Conservation (phyloP, 192 early-diverging fungal genomes). For the Podila epigama region DNA sequence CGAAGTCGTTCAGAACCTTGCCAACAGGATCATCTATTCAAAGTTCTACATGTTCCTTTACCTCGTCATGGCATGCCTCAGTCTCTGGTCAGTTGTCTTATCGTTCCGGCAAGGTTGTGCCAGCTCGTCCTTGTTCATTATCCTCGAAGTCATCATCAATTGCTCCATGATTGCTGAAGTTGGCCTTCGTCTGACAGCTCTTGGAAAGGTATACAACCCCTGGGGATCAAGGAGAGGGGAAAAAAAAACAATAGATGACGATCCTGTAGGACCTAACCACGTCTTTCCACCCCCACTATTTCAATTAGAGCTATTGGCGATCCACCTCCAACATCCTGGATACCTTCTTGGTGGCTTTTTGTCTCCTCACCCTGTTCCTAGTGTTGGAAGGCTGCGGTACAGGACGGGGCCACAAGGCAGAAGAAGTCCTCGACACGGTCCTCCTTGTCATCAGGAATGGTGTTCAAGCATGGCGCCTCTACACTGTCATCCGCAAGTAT, state of each 20-base stretch:
- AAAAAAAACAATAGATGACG: not conserved
- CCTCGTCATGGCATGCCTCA: conserved; percentile 58
- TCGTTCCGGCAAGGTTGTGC: conserved; percentile 41
- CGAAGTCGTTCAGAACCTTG: conserved; percentile 63
- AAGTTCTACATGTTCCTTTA: conserved; percentile 65
- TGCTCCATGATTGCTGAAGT: conserved; percentile 81
- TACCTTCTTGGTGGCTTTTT: conserved; percentile 71
- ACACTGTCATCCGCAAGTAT: conserved; percentile 72
- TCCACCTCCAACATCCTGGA: conserved; percentile 81
- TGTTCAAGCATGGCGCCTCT: conserved; percentile 69
- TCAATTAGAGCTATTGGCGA: conserved; percentile 58
- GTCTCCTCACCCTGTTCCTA: conserved; percentile 71
- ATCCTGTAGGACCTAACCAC: not conserved
- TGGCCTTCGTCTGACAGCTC: conserved; percentile 65
- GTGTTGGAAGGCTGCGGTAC: conserved; percentile 73
- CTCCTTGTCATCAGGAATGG: conserved; percentile 76
- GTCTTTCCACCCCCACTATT: not conserved
- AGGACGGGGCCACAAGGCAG: conserved; percentile 56
- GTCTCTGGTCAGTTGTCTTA: conserved; percentile 58
- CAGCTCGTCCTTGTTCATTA: conserved; percentile 69
- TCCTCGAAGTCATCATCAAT: conserved; percentile 75
- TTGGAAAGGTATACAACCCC: conserved; percentile 58
- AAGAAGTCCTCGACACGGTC: conserved; percentile 78
- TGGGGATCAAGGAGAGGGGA: not conserved
- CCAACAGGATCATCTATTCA: conserved; percentile 68